These are phyloP conservation scores for Fusarium fracticaudum DNA, from an alignment of 2,329 filamentous ascomycete genomes.

Conservation along the genomic window DNA sequence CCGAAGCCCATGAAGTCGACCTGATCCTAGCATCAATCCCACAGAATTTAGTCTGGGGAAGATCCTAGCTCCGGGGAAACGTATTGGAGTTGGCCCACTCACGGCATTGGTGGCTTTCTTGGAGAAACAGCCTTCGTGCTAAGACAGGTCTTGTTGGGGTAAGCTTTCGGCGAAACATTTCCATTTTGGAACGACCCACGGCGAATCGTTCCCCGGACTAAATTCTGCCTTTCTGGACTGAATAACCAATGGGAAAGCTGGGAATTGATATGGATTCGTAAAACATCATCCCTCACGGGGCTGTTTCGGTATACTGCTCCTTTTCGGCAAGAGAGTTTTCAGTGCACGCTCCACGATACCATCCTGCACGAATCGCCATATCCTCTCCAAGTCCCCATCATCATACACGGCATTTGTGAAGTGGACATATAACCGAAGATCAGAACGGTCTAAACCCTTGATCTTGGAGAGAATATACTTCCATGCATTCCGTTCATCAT, in stretches of 20 bases:
- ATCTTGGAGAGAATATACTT: too few relatives aligned
- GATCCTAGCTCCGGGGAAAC: neutral
- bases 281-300: too few relatives aligned
- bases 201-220: neutral
- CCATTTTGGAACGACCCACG: neutral
- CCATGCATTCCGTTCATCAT: too few relatives aligned
- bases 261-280: too few relatives aligned
- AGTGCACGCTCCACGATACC: neutral
- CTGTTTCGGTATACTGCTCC: too few relatives aligned
- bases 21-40: neutral
- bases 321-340: neutral
- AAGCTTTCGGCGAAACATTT: neutral
- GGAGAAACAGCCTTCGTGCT: neutral
- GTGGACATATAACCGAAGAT: too few relatives aligned
- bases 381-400: too few relatives aligned
- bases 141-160: neutral
- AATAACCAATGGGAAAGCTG: too few relatives aligned
- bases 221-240: too few relatives aligned
- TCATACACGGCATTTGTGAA: neutral
- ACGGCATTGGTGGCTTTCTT: neutral
- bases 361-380: accelerated
- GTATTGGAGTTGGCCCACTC: neutral
- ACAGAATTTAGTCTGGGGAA: neutral
- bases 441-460: too few relatives aligned
- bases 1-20: neutral